Base-by-base conservation (phyloP, 192 early-diverging fungal genomes). In the Coemansia sp. region DNA sequence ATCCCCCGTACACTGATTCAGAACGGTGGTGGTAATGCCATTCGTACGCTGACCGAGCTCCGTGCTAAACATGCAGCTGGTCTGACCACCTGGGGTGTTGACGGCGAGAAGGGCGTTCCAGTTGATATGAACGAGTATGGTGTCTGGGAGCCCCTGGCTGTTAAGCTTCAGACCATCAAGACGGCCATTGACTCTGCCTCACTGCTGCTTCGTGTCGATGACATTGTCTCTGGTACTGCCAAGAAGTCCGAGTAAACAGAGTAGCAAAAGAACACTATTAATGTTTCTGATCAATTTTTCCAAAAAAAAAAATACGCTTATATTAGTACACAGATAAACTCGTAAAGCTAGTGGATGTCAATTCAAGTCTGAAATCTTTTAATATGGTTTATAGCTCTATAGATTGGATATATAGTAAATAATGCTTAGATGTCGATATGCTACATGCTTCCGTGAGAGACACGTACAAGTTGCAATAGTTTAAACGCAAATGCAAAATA, bases 111-210 rank as follows among this genome's bases (percentile, higher is more conserved):
- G 44, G 97, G 97, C 57, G 85, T 87, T 65, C 83, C 96, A 18
- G 94, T 90, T 9, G 95, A 99, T 65, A 99, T 99, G 97, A 86
- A 88, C 48, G 86, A 90, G 55, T 99, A 98, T 60, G 97, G 97
- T 62, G 83, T 99, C 46, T 99, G 97, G 97, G 97, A 99, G 80
- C 95, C 97, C 13, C 86, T 89, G 57, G 95, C 95, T n/a, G 97
- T 99, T 68, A 99, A 99, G 85, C 87, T 96, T 11, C 97, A 99
- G 84, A 99, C 94, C 4, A 86, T 99, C 81, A 99, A 98, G 87
- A 98, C 97, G 19, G 97, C 97, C 18, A 93, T 99, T 61, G 97
- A 99, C 84, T 95, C 85, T 33, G 87, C 91, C 21, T 91, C 88
- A 61, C 57, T 93, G 65, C 66, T 93, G 47, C 69, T 93, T 59